These are phyloP conservation scores for Cicer judaicum DNA, from an alignment of 306 rosid species.

Conservation along the genomic window DNA sequence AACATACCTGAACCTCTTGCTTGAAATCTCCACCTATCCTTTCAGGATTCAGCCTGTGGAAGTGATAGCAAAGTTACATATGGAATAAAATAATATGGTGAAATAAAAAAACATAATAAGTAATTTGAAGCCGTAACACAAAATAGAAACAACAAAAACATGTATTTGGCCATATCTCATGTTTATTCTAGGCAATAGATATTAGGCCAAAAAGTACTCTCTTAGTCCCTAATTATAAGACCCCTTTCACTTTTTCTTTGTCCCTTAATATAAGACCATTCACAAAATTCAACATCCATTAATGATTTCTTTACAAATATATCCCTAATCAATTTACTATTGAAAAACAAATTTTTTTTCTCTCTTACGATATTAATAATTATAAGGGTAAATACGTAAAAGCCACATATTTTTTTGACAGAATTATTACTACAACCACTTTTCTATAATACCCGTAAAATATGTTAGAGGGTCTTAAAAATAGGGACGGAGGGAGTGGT, in stretches of 20 bases:
- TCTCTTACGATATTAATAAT: background rate
- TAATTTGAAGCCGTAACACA: background rate
- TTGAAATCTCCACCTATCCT: constrained; percentile 98
- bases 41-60: constrained; percentile 86
- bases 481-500: background rate
- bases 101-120: constrained; percentile 23
- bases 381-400: background rate
- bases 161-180: background rate
- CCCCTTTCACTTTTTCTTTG: background rate
- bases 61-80: constrained; percentile 39
- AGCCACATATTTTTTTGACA: background rate
- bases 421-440: background rate
- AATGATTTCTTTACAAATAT: background rate
- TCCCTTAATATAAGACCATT: background rate
- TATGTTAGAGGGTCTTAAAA: background rate
- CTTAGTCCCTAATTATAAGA: background rate
- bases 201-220: no score
- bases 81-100: constrained; percentile 31
- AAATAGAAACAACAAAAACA: constrained; percentile 14
- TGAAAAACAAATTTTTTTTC: background rate
- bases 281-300: background rate
- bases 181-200: background rate
- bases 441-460: background rate
- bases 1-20: constrained; percentile 92
- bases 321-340: background rate